Percentiles rank a stretch among this genome's conserved stretches.
These are phyloP conservation scores for Bothriochloa decipiens DNA, from an alignment of 176 grass and related monocot genomes.

Conservation along the genomic window DNA sequence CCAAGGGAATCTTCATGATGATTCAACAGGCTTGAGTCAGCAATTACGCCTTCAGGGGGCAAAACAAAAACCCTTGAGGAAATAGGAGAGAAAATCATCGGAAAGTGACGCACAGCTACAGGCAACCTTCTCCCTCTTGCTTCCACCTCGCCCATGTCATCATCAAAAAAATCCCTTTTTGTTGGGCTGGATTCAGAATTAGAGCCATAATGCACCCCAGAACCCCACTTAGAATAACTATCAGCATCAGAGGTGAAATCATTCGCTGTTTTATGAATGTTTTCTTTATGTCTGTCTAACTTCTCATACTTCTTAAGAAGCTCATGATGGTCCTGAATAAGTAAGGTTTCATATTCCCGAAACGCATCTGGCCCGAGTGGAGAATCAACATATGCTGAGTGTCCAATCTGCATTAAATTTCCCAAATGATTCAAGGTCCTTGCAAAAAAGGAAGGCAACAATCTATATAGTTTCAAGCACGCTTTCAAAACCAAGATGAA, in stretches of 20 bases:
- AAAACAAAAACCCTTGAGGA: conserved; percentile 83
- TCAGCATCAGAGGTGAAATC: conserved; percentile 51
- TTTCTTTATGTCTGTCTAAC: conserved; percentile 41
- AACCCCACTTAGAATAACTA: conserved; percentile 39
- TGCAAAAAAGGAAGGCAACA: background rate
- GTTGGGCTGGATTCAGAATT: conserved; percentile 48
- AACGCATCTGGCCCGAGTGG: conserved; percentile 97
- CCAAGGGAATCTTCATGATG: conserved; percentile 77
- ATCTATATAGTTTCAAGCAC: conserved; percentile 21
- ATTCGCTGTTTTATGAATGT: conserved; percentile 13
- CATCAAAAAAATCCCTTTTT: conserved; percentile 47
- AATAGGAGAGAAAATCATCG: conserved; percentile 84
- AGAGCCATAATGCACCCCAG: conserved; percentile 52
- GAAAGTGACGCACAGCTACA: conserved; percentile 82
- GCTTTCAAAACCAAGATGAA: conserved; percentile 12
- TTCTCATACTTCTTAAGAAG: conserved; percentile 68
- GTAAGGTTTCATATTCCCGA: conserved; percentile 84
- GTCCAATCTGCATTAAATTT: conserved; percentile 69
- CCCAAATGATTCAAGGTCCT: conserved; percentile 18
- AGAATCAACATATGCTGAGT: conserved; percentile 77
- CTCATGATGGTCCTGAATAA: conserved; percentile 88
- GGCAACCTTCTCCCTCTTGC: conserved; percentile 46
- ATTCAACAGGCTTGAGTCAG: conserved; percentile 75
- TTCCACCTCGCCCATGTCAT: conserved; percentile 46
- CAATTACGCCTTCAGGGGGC: conserved; percentile 78